A percentile compares a stretch with the other conserved stretches of the same genome.
Conservation (phyloP, 495 filamentous ascomycete species). For the Neurospora africana region DNA sequence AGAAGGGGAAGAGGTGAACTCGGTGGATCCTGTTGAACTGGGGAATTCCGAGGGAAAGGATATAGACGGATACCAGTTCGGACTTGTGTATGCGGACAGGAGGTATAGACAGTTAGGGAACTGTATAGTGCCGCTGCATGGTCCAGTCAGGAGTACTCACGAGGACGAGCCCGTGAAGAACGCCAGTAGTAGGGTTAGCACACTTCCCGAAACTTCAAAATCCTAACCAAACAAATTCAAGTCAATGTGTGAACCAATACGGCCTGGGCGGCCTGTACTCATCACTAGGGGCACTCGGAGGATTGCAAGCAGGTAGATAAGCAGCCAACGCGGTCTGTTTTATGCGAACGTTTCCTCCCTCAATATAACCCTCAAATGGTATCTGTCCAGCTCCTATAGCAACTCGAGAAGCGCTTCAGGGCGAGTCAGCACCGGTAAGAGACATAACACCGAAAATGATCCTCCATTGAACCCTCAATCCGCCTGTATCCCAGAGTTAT, state of each 20-base stretch:
- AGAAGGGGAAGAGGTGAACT: not conserved
- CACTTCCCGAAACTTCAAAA: not conserved
- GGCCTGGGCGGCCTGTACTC: not conserved
- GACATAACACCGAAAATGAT: not conserved
- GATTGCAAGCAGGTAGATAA: not conserved
- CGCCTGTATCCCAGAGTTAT: not conserved
- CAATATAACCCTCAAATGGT: not conserved
- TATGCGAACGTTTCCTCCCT: not conserved
- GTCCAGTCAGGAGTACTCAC: not conserved
- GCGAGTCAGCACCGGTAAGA: not conserved
- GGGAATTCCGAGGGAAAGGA: not conserved
- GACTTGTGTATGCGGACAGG: constrained; percentile 33
- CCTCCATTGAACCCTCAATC: not conserved
- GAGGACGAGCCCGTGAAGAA: not conserved
- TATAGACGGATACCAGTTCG: constrained; percentile 15
- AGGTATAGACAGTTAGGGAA: constrained; percentile 30
- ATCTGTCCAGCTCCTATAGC: not conserved
- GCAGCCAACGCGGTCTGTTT: not conserved
- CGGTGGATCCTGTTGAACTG: not conserved
- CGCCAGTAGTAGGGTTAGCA: not conserved
- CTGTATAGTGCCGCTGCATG: constrained; percentile 14
- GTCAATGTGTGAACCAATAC: not conserved
- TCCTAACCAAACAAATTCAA: not conserved
- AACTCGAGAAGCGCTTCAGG: not conserved
- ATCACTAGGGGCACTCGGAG: not conserved